Conservation (phyloP, 2,329 filamentous ascomycete species). For the Pseudopithomyces maydicus region DNA sequence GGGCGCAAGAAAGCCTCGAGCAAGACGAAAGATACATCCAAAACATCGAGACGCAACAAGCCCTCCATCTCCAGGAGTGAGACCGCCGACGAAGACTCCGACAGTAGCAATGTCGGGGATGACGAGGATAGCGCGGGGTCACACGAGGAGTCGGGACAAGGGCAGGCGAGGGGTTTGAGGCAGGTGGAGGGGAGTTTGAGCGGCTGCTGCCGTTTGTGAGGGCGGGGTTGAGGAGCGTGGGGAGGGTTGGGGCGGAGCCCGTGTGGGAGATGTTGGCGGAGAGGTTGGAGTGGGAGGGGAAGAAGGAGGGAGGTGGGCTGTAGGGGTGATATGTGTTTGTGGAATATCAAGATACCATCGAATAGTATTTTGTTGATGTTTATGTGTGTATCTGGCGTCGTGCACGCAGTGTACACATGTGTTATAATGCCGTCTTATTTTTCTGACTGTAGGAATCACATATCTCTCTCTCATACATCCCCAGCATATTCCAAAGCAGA, state of each 20-base stretch:
- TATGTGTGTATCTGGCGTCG: no score
- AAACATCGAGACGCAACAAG: constrained; percentile 19
- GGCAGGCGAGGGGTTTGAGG: constrained; percentile 52
- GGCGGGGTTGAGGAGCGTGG: constrained; percentile 74
- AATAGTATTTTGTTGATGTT: no score
- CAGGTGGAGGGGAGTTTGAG: constrained; percentile 68
- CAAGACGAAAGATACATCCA: constrained; percentile 38
- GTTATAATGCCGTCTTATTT: no score
- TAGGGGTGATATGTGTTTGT: neutral
- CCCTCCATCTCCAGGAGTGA: constrained; percentile 16
- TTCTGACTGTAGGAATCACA: no score
- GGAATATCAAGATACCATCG: no score
- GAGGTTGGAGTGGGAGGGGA: constrained; percentile 65
- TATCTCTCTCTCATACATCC: no score
- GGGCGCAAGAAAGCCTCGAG: neutral
- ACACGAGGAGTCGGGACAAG: neutral
- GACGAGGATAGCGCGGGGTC: constrained; percentile 7
- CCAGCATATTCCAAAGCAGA: no score
- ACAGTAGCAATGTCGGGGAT: constrained; percentile 24
- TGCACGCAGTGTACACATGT: no score
- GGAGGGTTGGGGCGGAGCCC: constrained; percentile 72
- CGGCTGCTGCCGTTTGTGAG: constrained; percentile 71
- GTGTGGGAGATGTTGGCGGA: constrained; percentile 84
- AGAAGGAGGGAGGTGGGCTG: neutral
- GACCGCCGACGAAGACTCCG: constrained; percentile 23